Percentiles rank a stretch among this genome's conserved stretches.
phyloP scores from a whole-genome alignment of 352 stramenopile genomes.

The Aphanomyces invadans region DNA sequence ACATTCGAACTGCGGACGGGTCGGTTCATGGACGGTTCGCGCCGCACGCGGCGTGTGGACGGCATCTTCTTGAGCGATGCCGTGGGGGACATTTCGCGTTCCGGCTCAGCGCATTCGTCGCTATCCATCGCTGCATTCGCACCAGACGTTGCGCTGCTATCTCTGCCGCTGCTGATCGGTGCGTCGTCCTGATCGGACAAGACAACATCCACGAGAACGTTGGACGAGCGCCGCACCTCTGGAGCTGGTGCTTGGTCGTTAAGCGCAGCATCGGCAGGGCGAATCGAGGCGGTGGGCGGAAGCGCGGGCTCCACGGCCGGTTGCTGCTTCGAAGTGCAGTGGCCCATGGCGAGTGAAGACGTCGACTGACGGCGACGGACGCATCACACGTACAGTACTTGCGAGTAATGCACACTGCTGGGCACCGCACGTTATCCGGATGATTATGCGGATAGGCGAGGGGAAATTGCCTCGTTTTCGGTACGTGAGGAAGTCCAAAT shows the following conservation, averaged over 20 bases:
- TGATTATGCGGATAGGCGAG: no score
- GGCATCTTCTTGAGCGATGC: neutral
- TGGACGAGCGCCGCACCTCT: neutral
- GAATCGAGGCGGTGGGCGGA: no score
- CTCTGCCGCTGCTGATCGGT: no score
- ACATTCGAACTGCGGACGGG: neutral
- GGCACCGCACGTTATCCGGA: no score
- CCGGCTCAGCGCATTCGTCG: neutral
- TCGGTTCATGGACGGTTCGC: conserved; percentile 1
- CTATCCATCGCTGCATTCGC: no score
- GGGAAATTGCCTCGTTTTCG: no score
- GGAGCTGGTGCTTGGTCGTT: neutral
- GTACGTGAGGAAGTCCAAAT: no score
- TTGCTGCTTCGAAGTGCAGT: neutral
- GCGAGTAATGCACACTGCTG: conserved; percentile 2
- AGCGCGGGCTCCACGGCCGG: neutral
- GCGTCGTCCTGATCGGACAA: no score
- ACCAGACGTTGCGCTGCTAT: no score
- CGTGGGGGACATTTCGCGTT: neutral
- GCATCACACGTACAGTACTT: neutral
- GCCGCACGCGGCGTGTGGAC: neutral
- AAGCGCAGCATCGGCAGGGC: no score
- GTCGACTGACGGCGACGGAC: conserved; percentile 4
- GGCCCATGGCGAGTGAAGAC: neutral
- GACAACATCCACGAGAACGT: neutral